Percentiles rank a stretch among this genome's conserved stretches.
Conservation (phyloP, 495 filamentous ascomycete genomes). For the Daldinia bambusicola region DNA sequence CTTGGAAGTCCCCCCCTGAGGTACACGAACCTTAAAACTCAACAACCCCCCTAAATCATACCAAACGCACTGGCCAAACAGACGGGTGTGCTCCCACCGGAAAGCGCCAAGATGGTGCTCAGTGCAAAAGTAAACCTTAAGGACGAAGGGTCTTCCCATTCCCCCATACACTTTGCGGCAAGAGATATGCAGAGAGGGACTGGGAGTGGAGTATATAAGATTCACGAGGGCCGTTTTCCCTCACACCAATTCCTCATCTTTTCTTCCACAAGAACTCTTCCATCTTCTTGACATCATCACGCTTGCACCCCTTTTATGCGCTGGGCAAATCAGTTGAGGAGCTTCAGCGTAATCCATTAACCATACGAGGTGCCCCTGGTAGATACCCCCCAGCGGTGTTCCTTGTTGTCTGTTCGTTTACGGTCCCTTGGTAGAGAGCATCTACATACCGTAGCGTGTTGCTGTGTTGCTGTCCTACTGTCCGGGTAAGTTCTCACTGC, state of each 20-base stretch:
- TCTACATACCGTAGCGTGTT: too few species aligned
- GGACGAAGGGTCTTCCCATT: neutral
- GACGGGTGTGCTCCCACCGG: neutral
- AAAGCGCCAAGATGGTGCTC: neutral
- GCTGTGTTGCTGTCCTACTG: too few species aligned
- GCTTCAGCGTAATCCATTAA: neutral
- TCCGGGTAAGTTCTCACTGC: too few species aligned
- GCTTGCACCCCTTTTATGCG: neutral
- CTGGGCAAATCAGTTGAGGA: neutral
- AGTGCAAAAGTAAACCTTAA: conserved; percentile 17
- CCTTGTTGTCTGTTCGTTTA: too few species aligned
- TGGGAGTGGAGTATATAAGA: conserved; percentile 6
- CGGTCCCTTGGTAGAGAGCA: too few species aligned
- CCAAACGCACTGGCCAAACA: neutral
- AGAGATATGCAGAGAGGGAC: neutral
- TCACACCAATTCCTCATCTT: neutral
- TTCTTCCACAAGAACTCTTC: conserved; percentile 5
- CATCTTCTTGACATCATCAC: conserved; percentile 11
- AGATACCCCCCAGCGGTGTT: too few species aligned
- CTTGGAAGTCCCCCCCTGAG: neutral
- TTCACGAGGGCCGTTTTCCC: conserved; percentile 1
- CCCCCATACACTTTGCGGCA: neutral
- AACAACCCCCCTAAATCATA: neutral
- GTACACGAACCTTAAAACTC: neutral
- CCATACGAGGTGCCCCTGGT: neutral